phyloP scores from a whole-genome alignment of 768 basidiomycete genomes.

The Cubamyces sp. region DNA sequence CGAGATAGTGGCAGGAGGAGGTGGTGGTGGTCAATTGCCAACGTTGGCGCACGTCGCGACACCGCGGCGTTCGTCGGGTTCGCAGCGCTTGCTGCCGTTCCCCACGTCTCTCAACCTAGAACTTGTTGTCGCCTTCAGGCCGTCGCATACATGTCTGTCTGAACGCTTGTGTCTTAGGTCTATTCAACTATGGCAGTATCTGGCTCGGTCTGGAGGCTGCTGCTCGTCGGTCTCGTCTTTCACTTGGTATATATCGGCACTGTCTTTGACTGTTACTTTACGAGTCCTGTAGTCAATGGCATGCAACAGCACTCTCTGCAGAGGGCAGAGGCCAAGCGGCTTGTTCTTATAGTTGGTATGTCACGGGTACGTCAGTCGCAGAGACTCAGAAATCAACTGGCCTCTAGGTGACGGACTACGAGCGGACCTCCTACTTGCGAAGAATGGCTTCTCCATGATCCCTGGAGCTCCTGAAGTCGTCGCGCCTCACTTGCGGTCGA shows the following conservation, averaged over 20 bases:
- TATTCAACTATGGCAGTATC: slow-evolving; percentile 5
- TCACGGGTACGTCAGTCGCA: background rate
- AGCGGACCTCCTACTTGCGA: slow-evolving; percentile 75
- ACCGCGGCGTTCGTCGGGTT: too few species aligned
- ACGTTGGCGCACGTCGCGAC: too few species aligned
- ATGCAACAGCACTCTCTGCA: slow-evolving; percentile 60
- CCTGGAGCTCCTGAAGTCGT: slow-evolving; percentile 57
- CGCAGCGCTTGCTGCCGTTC: background rate
- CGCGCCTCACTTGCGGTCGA: slow-evolving; percentile 75
- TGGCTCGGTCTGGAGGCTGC: slow-evolving; percentile 40
- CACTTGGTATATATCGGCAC: slow-evolving; percentile 74
- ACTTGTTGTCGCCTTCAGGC: background rate
- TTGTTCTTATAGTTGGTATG: slow-evolving; percentile 81
- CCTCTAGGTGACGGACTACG: slow-evolving; percentile 79
- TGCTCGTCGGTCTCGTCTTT: slow-evolving; percentile 72
- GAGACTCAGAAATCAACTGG: background rate
- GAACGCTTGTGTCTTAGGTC: background rate
- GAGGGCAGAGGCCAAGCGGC: slow-evolving; percentile 61
- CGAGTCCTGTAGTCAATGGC: slow-evolving; percentile 78
- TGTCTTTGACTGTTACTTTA: slow-evolving; percentile 89
- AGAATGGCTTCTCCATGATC: slow-evolving; percentile 60
- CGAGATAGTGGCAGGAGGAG: too few species aligned
- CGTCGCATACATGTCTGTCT: slow-evolving; percentile 3
- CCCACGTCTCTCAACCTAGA: background rate
- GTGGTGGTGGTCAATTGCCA: too few species aligned